Percentiles rank a stretch among this genome's conserved stretches.
Conservation (phyloP, 306 rosid genomes). For the Clitoria ternatea region DNA sequence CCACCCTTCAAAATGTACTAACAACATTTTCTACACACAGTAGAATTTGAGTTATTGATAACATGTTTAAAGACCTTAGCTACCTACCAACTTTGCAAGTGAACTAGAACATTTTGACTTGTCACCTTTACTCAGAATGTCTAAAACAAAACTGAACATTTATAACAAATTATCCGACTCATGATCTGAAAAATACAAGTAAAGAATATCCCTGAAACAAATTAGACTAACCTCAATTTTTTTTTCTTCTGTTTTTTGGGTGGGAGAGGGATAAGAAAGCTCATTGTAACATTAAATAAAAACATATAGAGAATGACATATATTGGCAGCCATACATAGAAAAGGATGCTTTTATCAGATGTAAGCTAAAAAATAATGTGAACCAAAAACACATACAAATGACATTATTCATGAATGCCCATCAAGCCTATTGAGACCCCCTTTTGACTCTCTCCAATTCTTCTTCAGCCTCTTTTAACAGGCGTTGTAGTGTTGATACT, state of each 20-base stretch:
- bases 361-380: conserved; percentile 28
- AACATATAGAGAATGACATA: conserved; percentile 18
- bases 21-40: too few species aligned
- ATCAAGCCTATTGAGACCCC: conserved; percentile 49
- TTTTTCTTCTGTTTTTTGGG: not conserved
- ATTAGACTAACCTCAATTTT: conserved; percentile 1
- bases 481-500: conserved; percentile 46
- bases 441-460: conserved; percentile 58
- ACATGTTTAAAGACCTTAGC: too few species aligned
- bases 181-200: conserved; percentile 23
- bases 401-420: conserved; percentile 11
- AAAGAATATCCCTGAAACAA: conserved; percentile 26
- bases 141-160: not conserved
- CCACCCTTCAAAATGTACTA: too few species aligned
- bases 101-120: not conserved
- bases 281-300: not conserved
- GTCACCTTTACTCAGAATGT: not conserved
- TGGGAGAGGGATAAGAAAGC: not conserved
- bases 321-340: conserved; percentile 23
- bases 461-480: conserved; percentile 64
- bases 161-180: conserved; percentile 8
- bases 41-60: too few species aligned
- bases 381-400: conserved; percentile 19
- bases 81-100: too few species aligned
- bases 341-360: conserved; percentile 23